A percentile compares a stretch with the other conserved stretches of the same genome.
Evolutionary conservation across 352 stramenopile species (phyloP).

Genomic region (Globisporangium apiculatum): DNA sequence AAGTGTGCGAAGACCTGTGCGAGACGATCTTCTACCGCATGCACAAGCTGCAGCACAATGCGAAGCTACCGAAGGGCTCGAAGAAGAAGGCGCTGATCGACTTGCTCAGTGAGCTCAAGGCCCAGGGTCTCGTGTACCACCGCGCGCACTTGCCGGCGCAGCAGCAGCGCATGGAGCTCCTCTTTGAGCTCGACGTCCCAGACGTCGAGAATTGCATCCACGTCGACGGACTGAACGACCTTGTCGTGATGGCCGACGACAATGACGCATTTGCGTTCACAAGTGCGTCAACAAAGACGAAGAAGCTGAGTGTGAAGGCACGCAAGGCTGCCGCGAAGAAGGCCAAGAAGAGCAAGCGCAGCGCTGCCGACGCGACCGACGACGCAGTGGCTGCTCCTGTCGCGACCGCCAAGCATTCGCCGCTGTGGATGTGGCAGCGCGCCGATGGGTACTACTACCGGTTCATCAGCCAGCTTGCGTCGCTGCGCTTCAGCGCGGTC

Average conservation of each 20-base stretch:
- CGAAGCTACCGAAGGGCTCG: constrained; percentile 89
- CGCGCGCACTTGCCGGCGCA: constrained; percentile 64
- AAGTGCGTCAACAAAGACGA: constrained; percentile 16
- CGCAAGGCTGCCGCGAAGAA: constrained; percentile 14
- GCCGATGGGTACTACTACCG: constrained; percentile 89
- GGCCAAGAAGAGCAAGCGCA: constrained; percentile 1
- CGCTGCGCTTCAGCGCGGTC: constrained; percentile 68
- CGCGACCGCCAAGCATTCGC: constrained; percentile 40
- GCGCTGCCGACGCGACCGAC: constrained; percentile 1
- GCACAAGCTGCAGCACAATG: constrained; percentile 59
- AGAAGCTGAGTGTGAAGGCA: constrained; percentile 27
- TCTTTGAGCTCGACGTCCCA: constrained; percentile 80
- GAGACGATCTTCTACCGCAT: constrained; percentile 96
- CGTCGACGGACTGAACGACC: constrained; percentile 48
- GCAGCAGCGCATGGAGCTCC: constrained; percentile 71
- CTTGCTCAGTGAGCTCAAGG: constrained; percentile 87
- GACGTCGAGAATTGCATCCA: constrained; percentile 79
- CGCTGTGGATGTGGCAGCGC: constrained; percentile 75
- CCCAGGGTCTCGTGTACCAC: constrained; percentile 76
- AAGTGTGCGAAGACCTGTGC: constrained; percentile 86
- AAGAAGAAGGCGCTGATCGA: constrained; percentile 98
- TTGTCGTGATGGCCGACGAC: constrained; percentile 22
- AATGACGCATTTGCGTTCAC: constrained; percentile 6
- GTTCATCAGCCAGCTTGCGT: constrained; percentile 71
- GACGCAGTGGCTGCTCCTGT: background rate